Percentiles rank a stretch among this genome's conserved stretches.
Conservation (phyloP, 495 filamentous ascomycete species). For the Aspergillus hancockii region DNA sequence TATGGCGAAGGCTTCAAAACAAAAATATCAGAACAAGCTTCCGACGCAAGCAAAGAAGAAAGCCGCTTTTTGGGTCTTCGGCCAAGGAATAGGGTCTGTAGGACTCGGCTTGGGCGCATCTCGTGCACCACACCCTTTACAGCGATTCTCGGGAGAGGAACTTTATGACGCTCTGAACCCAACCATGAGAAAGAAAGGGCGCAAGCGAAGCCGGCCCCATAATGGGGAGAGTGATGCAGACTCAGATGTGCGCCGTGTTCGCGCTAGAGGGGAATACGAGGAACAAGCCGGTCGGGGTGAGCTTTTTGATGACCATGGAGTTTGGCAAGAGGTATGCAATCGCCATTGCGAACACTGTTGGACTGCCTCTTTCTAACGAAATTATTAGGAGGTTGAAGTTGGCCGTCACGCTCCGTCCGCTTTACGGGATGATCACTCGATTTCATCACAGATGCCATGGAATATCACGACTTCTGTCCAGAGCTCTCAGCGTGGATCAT, state of each 20-base stretch:
- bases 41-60: slow-evolving; percentile 54
- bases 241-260: slow-evolving; percentile 45
- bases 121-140: slow-evolving; percentile 45
- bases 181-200: slow-evolving; percentile 20
- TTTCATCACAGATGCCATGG: slow-evolving; percentile 66
- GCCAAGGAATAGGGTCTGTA: slow-evolving; percentile 57
- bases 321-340: slow-evolving; percentile 13
- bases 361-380: slow-evolving; percentile 6
- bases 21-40: slow-evolving; percentile 44
- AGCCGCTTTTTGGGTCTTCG: slow-evolving; percentile 53
- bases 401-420: slow-evolving; percentile 59
- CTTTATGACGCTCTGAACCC: slow-evolving; percentile 50
- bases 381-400: slow-evolving; percentile 53
- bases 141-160: slow-evolving; percentile 55
- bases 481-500: slow-evolving; percentile 52
- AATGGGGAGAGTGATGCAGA: slow-evolving; percentile 36
- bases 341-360: background rate
- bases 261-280: slow-evolving; percentile 37
- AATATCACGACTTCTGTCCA: slow-evolving; percentile 63
- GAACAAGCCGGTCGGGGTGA: slow-evolving; percentile 40
- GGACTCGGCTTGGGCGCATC: slow-evolving; percentile 48
- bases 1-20: slow-evolving; percentile 46
- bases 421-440: slow-evolving; percentile 55
- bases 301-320: slow-evolving; percentile 14
- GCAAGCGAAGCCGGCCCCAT: slow-evolving; percentile 43